phyloP scores from a whole-genome alignment of 768 basidiomycete genomes.

The Tremella fuciformis region DNA sequence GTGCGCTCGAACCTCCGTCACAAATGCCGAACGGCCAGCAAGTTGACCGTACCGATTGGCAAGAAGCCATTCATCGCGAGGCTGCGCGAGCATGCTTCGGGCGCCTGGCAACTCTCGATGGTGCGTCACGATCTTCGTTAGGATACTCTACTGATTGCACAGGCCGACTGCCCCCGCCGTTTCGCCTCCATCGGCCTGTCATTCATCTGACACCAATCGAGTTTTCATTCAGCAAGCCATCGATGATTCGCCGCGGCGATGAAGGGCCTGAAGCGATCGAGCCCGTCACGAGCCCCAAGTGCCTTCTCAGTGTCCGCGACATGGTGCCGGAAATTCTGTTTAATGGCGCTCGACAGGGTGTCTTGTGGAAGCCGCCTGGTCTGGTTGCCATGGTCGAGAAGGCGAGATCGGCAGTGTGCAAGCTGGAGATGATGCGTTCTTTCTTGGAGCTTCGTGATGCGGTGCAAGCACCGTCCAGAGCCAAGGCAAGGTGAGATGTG shows the following conservation, averaged over 20 bases:
- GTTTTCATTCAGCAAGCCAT: conserved; percentile 61
- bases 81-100: conserved; percentile 67
- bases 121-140: conserved; percentile 17
- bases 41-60: conserved; percentile 16
- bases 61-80: conserved; percentile 58
- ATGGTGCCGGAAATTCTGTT: conserved; percentile 19
- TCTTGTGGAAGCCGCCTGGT: conserved; percentile 32
- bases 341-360: conserved; percentile 21
- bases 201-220: conserved; percentile 62
- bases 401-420: conserved; percentile 27
- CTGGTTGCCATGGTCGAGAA: conserved; percentile 18
- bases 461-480: neutral
- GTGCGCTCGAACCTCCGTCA: conserved; percentile 57
- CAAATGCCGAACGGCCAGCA: conserved; percentile 8
- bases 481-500: no score
- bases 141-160: conserved; percentile 14
- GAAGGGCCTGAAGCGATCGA: conserved; percentile 40
- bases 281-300: conserved; percentile 17
- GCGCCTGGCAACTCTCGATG: conserved; percentile 54
- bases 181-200: conserved; percentile 55
- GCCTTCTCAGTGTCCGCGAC: conserved; percentile 13
- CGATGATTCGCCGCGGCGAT: conserved; percentile 30
- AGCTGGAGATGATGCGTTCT: conserved; percentile 27
- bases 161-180: conserved; percentile 56
- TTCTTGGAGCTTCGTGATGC: conserved; percentile 8